Percentiles rank a stretch among this genome's conserved stretches.
Evolutionary conservation across 441 rosid species (phyloP).

Genomic region (Codiaeum variegatum): DNA sequence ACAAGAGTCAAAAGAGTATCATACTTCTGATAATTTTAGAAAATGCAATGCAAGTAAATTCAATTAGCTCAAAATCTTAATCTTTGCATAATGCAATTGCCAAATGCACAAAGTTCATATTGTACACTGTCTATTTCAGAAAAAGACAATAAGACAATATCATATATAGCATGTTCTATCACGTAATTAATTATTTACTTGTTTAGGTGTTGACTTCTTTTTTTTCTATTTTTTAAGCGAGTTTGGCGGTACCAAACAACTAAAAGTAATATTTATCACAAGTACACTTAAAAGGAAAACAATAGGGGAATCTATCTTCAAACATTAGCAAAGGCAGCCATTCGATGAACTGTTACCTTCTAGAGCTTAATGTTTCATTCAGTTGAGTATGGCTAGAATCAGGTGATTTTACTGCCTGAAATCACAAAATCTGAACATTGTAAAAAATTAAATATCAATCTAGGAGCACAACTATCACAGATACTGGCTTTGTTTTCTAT

Average conservation of each 20-base stretch:
- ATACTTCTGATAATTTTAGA: not conserved
- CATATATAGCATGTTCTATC: too few species aligned
- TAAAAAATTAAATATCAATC: not conserved
- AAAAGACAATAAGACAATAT: too few species aligned
- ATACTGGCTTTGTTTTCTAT: not conserved
- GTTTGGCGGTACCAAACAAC: not conserved
- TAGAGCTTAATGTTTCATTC: constrained; percentile 29
- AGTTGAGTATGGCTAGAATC: constrained; percentile 26
- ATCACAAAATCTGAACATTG: constrained; percentile 5
- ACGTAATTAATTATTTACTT: not conserved
- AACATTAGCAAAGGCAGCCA: not conserved
- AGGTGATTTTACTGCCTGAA: constrained; percentile 32
- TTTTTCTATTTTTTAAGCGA: not conserved
- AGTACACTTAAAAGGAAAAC: not conserved
- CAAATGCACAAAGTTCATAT: not conserved
- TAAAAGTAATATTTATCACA: not conserved
- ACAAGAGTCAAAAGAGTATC: constrained; percentile 11
- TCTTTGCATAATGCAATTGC: not conserved
- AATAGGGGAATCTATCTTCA: not conserved
- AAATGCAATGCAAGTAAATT: not conserved
- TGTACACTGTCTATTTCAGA: not conserved
- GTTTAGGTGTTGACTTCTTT: not conserved
- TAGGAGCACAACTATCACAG: not conserved
- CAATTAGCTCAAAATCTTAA: not conserved
- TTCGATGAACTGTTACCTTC: constrained; percentile 28